phyloP scores from a whole-genome alignment of 306 rosid species.

The Cicer bijugum region DNA sequence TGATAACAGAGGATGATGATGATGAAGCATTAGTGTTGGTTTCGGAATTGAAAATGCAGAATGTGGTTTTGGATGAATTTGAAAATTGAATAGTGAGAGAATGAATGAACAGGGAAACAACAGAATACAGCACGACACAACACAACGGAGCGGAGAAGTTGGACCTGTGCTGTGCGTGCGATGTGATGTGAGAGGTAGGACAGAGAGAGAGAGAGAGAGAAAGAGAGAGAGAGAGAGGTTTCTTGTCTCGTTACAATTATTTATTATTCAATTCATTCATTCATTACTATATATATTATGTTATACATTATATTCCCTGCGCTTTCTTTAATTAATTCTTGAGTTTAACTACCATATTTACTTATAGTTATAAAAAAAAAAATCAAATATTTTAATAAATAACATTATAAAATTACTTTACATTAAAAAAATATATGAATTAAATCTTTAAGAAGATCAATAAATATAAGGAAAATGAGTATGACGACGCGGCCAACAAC shows the following conservation, averaged over 20 bases:
- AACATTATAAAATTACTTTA: no score
- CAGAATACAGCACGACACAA: conserved; percentile 25
- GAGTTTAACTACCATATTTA: no score
- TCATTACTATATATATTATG: no score
- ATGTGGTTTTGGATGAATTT: not conserved
- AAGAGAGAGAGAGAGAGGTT: conserved; percentile 5
- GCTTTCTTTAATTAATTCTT: no score
- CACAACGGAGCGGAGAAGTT: conserved; percentile 41
- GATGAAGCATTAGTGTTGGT: not conserved
- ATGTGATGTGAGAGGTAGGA: not conserved
- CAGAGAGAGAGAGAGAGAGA: not conserved
- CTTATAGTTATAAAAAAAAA: no score
- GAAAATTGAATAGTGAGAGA: conserved; percentile 10
- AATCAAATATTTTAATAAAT: no score
- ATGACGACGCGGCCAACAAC: no score
- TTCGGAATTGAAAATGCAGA: conserved; percentile 3
- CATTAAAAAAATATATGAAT: no score
- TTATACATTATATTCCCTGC: not conserved
- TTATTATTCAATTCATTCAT: not conserved
- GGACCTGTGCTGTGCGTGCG: conserved; percentile 24
- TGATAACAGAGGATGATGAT: conserved; percentile 1
- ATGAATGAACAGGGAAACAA: not conserved
- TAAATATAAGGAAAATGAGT: no score
- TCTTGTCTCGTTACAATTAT: conserved; percentile 12
- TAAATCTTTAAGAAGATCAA: no score